Evolutionary conservation across 371 early-diverging fungal genomes (phyloP), one percentile per base, ranked within the genome.

Genomic region (Apophysomyces variabilis): DNA sequence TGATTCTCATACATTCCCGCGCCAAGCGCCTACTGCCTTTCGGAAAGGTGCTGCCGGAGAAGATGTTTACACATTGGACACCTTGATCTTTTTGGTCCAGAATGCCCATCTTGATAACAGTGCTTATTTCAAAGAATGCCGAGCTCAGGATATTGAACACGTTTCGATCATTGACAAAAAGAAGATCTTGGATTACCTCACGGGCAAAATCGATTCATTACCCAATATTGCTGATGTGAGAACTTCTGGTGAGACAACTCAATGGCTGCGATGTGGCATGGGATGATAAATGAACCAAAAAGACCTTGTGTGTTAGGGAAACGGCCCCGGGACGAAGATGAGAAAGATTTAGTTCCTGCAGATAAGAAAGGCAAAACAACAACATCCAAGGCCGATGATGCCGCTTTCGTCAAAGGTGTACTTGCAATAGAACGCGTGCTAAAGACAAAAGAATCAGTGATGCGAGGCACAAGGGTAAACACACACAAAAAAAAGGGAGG

Each of bases 121-220:
- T 63, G 85, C 85, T 57, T 94, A 94, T 68, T 83, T 93, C 56
- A 85, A 89, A 65, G 84, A 81, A 72, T 85, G 90, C 47, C 82
- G 85, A 21, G 70, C 79, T 16, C 80, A 81, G 60, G 85, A 86
- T 8, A 82, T 92, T 58, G 87, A 83, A 37, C 81, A 85, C 32
- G 92, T 95, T 41, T 88, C 91, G 1, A 88, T 92, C 60, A 75
- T 91, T 8, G 93, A 94, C 72, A 79, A 89, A 58, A 79, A 80
- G 62, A 83, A 85, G 54, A 82, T 93, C 38, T 67, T 90, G 21
- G 93, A 92, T 68, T 93, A 91, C 61, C 71, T 95, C 58, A 90
- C 89, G 0, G 92, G 93, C 14, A 88, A 87, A 60, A 78, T 84
- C 0, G 79, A 83, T 12, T 80, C 79, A 21, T 72, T 78, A 9